Conservation (phyloP, 2,329 filamentous ascomycete species). For the Eutypa lata region DNA sequence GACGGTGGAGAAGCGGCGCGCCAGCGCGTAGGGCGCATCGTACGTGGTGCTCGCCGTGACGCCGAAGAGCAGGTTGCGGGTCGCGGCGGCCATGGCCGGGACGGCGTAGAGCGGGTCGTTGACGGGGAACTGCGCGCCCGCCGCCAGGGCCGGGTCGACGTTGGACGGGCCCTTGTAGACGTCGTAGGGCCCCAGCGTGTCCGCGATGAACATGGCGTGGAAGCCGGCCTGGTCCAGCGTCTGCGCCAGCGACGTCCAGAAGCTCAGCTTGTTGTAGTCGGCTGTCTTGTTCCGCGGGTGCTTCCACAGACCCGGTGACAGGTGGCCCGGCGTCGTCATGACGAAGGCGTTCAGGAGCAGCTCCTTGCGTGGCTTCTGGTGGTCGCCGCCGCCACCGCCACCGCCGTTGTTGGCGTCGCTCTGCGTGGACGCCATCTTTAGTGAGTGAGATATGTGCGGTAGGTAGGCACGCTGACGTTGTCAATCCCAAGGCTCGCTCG, state of each 20-base stretch:
- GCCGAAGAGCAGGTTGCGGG: slow-evolving; percentile 59
- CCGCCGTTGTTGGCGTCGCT: too few relatives aligned
- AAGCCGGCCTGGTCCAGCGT: slow-evolving; percentile 59
- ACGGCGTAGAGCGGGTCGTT: slow-evolving; percentile 59
- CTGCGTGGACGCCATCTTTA: too few relatives aligned
- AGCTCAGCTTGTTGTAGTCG: slow-evolving; percentile 56
- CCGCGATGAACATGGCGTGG: slow-evolving; percentile 63
- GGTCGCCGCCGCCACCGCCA: too few relatives aligned
- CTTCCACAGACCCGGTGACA: slow-evolving; percentile 63
- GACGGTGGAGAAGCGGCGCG: slow-evolving; percentile 58
- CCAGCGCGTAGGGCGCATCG: slow-evolving; percentile 58
- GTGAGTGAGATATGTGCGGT: too few relatives aligned
- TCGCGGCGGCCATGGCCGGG: slow-evolving; percentile 64
- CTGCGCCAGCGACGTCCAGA: slow-evolving; percentile 62
- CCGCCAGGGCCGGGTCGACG: slow-evolving; percentile 53
- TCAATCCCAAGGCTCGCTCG: too few relatives aligned
- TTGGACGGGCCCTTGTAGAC: slow-evolving; percentile 48
- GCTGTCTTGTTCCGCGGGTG: slow-evolving; percentile 60
- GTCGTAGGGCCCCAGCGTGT: slow-evolving; percentile 62
- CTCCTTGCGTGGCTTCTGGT: slow-evolving; percentile 32
- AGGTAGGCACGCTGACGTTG: too few relatives aligned
- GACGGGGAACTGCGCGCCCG: slow-evolving; percentile 59
- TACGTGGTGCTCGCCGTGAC: slow-evolving; percentile 62
- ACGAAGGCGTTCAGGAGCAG: slow-evolving; percentile 64
- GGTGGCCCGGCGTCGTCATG: slow-evolving; percentile 61